Conservation (phyloP, 495 filamentous ascomycete species). For the Echria macrotheca region DNA sequence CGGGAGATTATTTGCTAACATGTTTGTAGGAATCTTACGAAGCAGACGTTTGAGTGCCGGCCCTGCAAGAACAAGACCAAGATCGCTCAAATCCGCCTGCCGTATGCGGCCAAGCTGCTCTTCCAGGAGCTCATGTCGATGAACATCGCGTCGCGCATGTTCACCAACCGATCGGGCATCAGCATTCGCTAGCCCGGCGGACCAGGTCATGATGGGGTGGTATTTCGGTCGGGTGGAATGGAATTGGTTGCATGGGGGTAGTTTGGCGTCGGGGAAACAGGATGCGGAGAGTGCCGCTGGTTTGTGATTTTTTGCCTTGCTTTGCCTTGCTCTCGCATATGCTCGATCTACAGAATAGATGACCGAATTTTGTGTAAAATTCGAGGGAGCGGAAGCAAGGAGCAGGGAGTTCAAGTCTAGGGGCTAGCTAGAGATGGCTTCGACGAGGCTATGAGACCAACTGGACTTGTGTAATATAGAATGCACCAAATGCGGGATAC, state of each 20-base stretch:
- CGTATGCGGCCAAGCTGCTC: slow-evolving; percentile 95
- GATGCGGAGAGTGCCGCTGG: slow-evolving; percentile 1
- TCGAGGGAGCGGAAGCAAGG: too few species aligned
- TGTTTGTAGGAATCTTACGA: slow-evolving; percentile 73
- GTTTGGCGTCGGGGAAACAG: slow-evolving; percentile 14
- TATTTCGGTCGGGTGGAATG: not conserved
- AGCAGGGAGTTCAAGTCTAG: too few species aligned
- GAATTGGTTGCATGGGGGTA: slow-evolving; percentile 21
- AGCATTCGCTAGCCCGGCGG: slow-evolving; percentile 47
- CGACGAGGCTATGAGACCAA: too few species aligned
- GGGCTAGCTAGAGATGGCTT: too few species aligned
- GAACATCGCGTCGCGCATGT: slow-evolving; percentile 98
- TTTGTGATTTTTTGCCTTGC: slow-evolving; percentile 7
- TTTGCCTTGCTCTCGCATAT: slow-evolving; percentile 2
- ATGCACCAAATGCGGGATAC: too few species aligned
- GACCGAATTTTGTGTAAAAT: too few species aligned
- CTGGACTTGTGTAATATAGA: too few species aligned
- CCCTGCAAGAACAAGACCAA: slow-evolving; percentile 98
- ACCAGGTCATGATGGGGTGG: not conserved
- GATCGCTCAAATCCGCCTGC: slow-evolving; percentile 95
- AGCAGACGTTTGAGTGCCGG: slow-evolving; percentile 90
- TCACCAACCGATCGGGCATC: slow-evolving; percentile 74
- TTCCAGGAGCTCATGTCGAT: slow-evolving; percentile 98
- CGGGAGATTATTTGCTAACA: slow-evolving; percentile 20
- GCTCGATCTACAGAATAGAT: not conserved